phyloP scores from a whole-genome alignment of 257 asterid species.

The Solanum pennellii region DNA sequence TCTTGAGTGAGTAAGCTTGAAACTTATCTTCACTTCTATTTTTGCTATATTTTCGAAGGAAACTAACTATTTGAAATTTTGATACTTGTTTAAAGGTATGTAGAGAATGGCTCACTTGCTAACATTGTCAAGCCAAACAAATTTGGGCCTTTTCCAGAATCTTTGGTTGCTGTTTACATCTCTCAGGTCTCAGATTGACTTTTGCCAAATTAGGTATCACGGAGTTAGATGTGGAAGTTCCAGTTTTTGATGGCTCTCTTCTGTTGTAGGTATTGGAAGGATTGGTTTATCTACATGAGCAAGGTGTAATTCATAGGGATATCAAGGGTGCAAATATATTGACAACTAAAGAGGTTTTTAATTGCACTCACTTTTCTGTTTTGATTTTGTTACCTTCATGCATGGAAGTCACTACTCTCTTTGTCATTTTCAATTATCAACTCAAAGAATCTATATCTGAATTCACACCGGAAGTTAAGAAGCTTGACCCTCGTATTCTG shows the following conservation, averaged over 20 bases:
- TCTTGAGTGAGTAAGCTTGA: slow-evolving; percentile 64
- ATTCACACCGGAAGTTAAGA: neutral
- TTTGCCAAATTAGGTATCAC: neutral
- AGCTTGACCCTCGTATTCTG: neutral
- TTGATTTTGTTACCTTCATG: neutral
- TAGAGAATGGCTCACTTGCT: slow-evolving; percentile 98
- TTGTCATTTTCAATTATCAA: neutral
- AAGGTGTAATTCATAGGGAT: slow-evolving; percentile 98
- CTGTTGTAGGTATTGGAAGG: slow-evolving; percentile 84
- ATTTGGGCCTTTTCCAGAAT: slow-evolving; percentile 99
- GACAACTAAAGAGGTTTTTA: slow-evolving; percentile 90
- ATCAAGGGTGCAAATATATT: slow-evolving; percentile 98
- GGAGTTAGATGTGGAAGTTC: neutral
- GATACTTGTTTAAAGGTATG: slow-evolving; percentile 46
- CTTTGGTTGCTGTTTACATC: slow-evolving; percentile 88
- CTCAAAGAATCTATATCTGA: neutral
- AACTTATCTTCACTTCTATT: slow-evolving; percentile 3
- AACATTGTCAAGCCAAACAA: slow-evolving; percentile 94
- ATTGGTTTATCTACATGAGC: slow-evolving; percentile 93
- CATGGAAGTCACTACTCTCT: neutral
- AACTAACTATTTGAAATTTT: neutral
- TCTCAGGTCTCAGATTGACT: slow-evolving; percentile 61
- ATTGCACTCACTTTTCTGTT: neutral
- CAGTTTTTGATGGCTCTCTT: neutral
- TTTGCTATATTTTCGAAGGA: neutral